Evolutionary conservation across 2,329 filamentous ascomycete genomes (phyloP).

Genomic region (Rachicladosporium sp.): DNA sequence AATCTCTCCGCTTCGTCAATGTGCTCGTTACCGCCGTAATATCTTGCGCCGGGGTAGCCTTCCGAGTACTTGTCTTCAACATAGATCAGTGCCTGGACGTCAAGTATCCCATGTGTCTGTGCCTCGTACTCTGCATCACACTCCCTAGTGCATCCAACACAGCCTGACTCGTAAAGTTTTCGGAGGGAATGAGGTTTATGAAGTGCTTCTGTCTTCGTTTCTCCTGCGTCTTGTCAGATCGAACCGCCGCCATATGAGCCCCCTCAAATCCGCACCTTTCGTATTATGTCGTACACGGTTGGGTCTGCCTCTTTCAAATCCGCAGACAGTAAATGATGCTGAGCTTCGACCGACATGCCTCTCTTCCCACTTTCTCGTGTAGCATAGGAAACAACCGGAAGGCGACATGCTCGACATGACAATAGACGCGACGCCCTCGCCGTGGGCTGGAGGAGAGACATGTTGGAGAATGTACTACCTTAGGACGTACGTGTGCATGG

Average conservation of each 20-base stretch:
- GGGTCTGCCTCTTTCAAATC: conserved; percentile 77
- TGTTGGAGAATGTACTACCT: too few species aligned
- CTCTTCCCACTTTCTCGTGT: conserved; percentile 4
- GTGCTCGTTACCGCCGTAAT: conserved; percentile 94
- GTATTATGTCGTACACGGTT: conserved; percentile 74
- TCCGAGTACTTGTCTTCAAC: conserved; percentile 79
- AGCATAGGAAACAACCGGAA: neutral
- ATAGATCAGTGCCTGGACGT: too few species aligned
- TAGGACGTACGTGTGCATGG: too few species aligned
- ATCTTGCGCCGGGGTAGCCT: conserved; percentile 89
- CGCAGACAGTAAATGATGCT: conserved; percentile 63
- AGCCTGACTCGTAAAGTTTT: conserved; percentile 90
- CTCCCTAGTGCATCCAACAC: conserved; percentile 85
- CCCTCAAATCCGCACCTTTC: conserved; percentile 52
- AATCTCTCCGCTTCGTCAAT: conserved; percentile 83
- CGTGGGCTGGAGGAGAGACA: too few species aligned
- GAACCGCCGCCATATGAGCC: neutral
- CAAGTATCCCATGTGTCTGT: conserved; percentile 1
- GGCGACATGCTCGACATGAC: neutral
- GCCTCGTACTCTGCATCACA: conserved; percentile 74
- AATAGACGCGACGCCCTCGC: too few species aligned
- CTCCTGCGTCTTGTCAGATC: conserved; percentile 46
- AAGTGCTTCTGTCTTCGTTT: conserved; percentile 95
- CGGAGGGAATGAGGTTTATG: conserved; percentile 91
- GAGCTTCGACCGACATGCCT: conserved; percentile 32